These are phyloP conservation scores for Cladosporium sp. DNA, from an alignment of 2,329 filamentous ascomycete species.

Conservation along the genomic window DNA sequence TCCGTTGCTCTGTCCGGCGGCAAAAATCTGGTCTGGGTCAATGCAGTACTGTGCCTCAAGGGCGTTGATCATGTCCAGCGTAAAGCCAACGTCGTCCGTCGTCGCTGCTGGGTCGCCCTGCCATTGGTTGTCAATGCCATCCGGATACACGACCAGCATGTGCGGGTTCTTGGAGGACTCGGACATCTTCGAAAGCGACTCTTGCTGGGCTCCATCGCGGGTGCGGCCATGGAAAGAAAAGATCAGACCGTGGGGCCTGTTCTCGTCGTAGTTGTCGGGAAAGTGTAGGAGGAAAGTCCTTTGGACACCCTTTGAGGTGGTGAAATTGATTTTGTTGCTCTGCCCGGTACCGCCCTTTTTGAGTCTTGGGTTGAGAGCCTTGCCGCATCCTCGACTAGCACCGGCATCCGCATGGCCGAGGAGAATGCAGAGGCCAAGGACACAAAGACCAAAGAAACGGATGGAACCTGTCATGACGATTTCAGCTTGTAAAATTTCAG, in stretches of 20 bases:
- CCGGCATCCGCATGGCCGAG: slow-evolving; percentile 5
- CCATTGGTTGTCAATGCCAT: slow-evolving; percentile 34
- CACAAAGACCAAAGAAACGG: not conserved
- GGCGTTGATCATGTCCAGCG: slow-evolving; percentile 34
- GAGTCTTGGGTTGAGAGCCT: slow-evolving; percentile 15
- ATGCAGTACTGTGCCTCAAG: slow-evolving; percentile 37
- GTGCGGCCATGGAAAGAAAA: slow-evolving; percentile 43
- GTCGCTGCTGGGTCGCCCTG: slow-evolving; percentile 41
- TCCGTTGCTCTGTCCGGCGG: slow-evolving; percentile 47
- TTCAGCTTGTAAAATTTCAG: not conserved
- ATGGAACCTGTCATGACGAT: slow-evolving; percentile 8
- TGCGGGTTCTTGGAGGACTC: slow-evolving; percentile 40
- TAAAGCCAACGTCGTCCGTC: slow-evolving; percentile 39
- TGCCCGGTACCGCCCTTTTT: slow-evolving; percentile 18
- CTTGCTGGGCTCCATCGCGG: slow-evolving; percentile 32
- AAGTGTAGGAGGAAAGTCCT: slow-evolving; percentile 37
- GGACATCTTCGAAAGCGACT: slow-evolving; percentile 40
- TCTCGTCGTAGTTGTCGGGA: slow-evolving; percentile 34
- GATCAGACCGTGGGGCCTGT: slow-evolving; percentile 36
- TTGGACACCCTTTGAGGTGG: slow-evolving; percentile 16
- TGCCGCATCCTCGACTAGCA: slow-evolving; percentile 19
- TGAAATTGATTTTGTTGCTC: slow-evolving; percentile 20
- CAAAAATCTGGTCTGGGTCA: slow-evolving; percentile 37
- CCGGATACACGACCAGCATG: slow-evolving; percentile 41
- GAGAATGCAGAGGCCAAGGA: slow-evolving; percentile 4